Base-by-base conservation (phyloP, 768 basidiomycete species). In the Panus rudis region DNA sequence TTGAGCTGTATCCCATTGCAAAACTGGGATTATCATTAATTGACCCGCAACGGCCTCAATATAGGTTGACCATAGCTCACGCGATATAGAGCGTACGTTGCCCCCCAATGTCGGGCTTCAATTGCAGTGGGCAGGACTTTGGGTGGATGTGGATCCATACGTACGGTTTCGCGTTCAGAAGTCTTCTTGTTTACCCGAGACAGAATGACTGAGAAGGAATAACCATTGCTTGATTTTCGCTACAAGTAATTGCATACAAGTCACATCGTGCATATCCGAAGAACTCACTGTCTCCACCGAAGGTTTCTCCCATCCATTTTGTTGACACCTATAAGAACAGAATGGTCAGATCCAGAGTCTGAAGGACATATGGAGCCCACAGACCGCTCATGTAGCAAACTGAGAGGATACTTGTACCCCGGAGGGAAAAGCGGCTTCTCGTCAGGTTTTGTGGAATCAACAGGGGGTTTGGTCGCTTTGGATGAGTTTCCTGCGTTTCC, bases 31-130 rank as follows among this genome's bases (percentile, higher is more conserved):
- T n/a, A 24, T 44, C 47, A 44, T 51, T 52, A 30, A 58, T n/a
- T n/a, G n/a, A n/a, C n/a, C n/a, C n/a, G 17, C 57, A 49, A 55
- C 47, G 41, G 25, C 21, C 25, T 33, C 41, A 31, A 37, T 45
- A 23, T 37, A 52, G 28, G 39, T 35, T 24, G n/a, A 43, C 21
- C 10, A 8, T 21, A 20, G 80, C 84, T 65, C 64, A 92, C 90
- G 53, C 91, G 80, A 62, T 92, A 87, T 41, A 94, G 64, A 30
- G 87, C 86, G 53, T 87, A 91, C 3, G 83, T 84, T 13, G 91
- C 91, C 28, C 83, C 91, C 82, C 87, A 92, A 57, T 96, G 92
- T 42, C 82, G 84, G 22, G 92, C 91, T 63, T 94, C 89, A 19
- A 82, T 57, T 6, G 80, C 72, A n/a, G 81, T 80, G 2, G 76